Evolutionary conservation across 2,329 filamentous ascomycete genomes (phyloP).

Genomic region (Helicocarpus griseus): DNA sequence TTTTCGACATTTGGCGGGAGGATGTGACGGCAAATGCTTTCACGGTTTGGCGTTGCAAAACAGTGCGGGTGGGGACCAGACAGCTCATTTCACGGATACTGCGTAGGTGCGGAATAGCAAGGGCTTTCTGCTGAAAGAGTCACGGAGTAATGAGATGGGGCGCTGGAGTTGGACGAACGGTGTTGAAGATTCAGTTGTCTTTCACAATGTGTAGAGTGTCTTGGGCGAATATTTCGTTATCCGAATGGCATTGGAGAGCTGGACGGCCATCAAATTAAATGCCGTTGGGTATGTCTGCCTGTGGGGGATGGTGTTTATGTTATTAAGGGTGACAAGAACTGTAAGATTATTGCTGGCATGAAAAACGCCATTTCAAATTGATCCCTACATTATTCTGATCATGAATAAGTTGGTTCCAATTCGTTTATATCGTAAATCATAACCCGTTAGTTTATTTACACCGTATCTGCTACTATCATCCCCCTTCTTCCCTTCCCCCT

Average conservation of each 20-base stretch:
- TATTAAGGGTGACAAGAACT: too few relatives aligned
- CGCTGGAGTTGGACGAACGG: too few relatives aligned
- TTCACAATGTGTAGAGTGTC: background rate
- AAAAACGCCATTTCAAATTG: too few relatives aligned
- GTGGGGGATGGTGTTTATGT: too few relatives aligned
- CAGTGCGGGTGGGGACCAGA: background rate
- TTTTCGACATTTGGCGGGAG: slow-evolving; percentile 4
- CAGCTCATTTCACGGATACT: background rate
- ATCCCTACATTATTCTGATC: too few relatives aligned
- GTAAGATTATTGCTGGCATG: too few relatives aligned
- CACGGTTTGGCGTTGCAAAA: background rate
- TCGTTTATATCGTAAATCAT: background rate
- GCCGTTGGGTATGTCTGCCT: too few relatives aligned
- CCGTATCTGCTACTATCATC: background rate
- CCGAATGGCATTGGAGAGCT: background rate
- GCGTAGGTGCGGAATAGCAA: background rate
- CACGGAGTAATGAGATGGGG: too few relatives aligned
- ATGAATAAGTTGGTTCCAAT: background rate
- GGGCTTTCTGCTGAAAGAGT: too few relatives aligned
- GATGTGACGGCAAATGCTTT: background rate
- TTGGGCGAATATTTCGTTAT: background rate
- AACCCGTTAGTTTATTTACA: background rate
- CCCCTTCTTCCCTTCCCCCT: slow-evolving; percentile 9
- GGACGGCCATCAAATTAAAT: too few relatives aligned
- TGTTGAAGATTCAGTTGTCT: too few relatives aligned